Evolutionary conservation across 1,284 basidiomycete genomes (phyloP).

Genomic region (Agroathelia rolfsii): DNA sequence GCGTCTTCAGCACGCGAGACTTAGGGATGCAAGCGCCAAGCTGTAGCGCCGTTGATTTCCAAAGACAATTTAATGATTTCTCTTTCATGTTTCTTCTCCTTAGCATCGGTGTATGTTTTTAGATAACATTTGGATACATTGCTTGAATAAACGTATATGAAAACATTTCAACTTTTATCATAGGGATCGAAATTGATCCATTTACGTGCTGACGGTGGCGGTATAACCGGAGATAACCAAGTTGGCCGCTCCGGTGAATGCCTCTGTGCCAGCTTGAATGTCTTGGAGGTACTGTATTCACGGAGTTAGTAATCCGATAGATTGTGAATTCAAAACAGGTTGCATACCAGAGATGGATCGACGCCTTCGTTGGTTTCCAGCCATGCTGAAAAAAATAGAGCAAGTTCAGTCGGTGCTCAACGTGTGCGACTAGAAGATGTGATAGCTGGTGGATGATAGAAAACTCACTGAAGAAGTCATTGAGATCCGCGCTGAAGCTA

Average conservation of each 20-base stretch:
- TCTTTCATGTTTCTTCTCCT: not conserved
- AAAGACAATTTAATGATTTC: not conserved
- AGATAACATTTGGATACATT: not conserved
- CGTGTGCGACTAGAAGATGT: not conserved
- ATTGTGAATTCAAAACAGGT: not conserved
- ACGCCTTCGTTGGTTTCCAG: constrained; percentile 31
- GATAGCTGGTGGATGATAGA: not conserved
- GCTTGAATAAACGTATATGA: too few species aligned
- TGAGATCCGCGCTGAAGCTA: constrained; percentile 44
- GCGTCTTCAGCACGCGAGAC: too few species aligned
- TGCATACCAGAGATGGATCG: constrained; percentile 26
- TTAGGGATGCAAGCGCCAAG: too few species aligned
- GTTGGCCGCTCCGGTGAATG: constrained; percentile 33
- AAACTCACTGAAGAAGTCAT: constrained; percentile 42
- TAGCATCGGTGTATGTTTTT: not conserved
- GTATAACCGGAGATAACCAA: constrained; percentile 28
- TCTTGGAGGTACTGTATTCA: constrained; percentile 30
- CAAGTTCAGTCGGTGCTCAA: constrained; percentile 3
- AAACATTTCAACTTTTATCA: too few species aligned
- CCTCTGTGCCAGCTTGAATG: constrained; percentile 37
- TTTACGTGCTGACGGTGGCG: constrained; percentile 20
- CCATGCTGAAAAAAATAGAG: constrained; percentile 22
- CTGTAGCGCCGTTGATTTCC: not conserved
- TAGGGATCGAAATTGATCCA: too few species aligned
- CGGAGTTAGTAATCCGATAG: constrained; percentile 3